Evolutionary conservation across 306 rosid species (phyloP).

Genomic region (Cicer bijugum): DNA sequence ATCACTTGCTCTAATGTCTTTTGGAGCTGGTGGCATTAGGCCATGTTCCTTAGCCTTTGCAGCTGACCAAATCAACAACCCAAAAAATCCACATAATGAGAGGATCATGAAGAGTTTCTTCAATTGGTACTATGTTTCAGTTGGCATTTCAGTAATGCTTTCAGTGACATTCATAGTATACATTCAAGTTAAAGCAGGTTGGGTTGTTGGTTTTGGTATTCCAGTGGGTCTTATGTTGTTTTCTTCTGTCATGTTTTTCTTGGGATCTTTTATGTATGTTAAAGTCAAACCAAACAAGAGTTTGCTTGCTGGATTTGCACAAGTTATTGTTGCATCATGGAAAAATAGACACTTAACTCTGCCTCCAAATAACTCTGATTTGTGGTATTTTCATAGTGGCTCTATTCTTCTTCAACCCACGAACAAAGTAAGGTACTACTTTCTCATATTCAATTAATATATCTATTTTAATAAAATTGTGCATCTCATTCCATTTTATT

Average conservation of each 20-base stretch:
- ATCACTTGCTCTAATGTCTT: conserved; percentile 64
- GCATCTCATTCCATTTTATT: too few species aligned
- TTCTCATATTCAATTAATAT: background rate
- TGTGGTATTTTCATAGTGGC: conserved; percentile 59
- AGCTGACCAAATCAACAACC: conserved; percentile 67
- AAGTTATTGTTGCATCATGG: conserved; percentile 67
- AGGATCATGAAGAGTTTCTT: conserved; percentile 64
- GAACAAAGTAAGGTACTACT: conserved; percentile 56
- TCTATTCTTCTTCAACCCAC: conserved; percentile 69
- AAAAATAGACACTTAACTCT: conserved; percentile 57
- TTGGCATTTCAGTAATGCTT: conserved; percentile 62
- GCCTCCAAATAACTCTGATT: conserved; percentile 52
- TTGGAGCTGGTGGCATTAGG: conserved; percentile 82
- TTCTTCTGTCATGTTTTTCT: conserved; percentile 58
- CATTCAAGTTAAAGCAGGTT: conserved; percentile 63
- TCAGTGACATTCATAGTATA: conserved; percentile 64
- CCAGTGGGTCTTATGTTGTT: conserved; percentile 70
- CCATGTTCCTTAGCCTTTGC: conserved; percentile 80
- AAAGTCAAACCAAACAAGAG: conserved; percentile 59
- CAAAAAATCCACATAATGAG: conserved; percentile 55
- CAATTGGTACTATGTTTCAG: conserved; percentile 81
- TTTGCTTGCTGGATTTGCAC: conserved; percentile 58
- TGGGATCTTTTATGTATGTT: conserved; percentile 63
- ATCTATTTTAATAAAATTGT: too few species aligned
- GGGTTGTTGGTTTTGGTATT: conserved; percentile 75